phyloP scores from a whole-genome alignment of 1,284 basidiomycete species.

The Mycena sp. region DNA sequence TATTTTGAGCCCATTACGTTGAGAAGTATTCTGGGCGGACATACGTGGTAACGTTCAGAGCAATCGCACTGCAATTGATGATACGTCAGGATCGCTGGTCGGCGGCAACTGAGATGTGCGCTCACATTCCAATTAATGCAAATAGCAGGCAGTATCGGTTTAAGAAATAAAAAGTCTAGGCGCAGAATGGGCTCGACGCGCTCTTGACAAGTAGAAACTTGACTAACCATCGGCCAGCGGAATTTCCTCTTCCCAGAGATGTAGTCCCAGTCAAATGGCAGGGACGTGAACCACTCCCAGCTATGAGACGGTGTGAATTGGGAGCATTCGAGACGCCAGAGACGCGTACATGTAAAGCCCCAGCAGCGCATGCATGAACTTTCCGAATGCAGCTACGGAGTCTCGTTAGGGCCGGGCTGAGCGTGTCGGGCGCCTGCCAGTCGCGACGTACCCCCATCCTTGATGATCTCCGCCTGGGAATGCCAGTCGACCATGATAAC shows the following conservation, averaged over 20 bases:
- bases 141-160: slow-evolving; percentile 74
- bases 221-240: slow-evolving; percentile 54
- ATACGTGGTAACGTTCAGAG: slow-evolving; percentile 63
- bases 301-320: slow-evolving; percentile 41
- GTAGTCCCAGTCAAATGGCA: slow-evolving; percentile 62
- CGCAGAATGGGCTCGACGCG: background rate
- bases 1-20: slow-evolving; percentile 11
- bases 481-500: slow-evolving; percentile 63
- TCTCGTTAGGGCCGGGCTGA: slow-evolving; percentile 29
- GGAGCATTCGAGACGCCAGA: slow-evolving; percentile 14
- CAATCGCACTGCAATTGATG: slow-evolving; percentile 53
- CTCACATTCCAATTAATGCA: slow-evolving; percentile 76
- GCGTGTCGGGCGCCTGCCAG: background rate
- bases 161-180: slow-evolving; percentile 75
- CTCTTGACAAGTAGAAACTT: slow-evolving; percentile 2
- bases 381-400: slow-evolving; percentile 56
- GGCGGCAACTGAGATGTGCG: slow-evolving; percentile 13
- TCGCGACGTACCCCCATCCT: slow-evolving; percentile 54
- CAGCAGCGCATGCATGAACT: slow-evolving; percentile 72
- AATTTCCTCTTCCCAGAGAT: slow-evolving; percentile 56
- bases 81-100: slow-evolving; percentile 1
- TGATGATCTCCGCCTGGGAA: slow-evolving; percentile 58
- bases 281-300: slow-evolving; percentile 67
- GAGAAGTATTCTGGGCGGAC: slow-evolving; percentile 30
- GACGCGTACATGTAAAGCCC: slow-evolving; percentile 69